phyloP scores from a whole-genome alignment of 2,329 filamentous ascomycete genomes.

The Botryotinia convoluta region DNA sequence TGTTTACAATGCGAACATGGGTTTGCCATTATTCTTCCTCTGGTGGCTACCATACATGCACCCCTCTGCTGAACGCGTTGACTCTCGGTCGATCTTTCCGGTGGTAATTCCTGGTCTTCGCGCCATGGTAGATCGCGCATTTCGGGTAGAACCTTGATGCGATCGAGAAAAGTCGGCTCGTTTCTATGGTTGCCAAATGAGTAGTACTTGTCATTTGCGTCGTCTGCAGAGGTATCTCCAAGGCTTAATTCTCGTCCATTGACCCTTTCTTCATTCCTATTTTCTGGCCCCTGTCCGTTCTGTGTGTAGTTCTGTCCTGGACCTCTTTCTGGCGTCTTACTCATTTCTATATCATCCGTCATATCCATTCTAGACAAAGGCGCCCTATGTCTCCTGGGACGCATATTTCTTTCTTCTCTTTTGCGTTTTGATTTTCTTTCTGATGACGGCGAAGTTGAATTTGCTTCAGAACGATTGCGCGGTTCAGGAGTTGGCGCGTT shows the following conservation, averaged over 20 bases:
- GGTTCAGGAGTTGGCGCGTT: not conserved
- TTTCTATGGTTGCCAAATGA: conserved; percentile 6
- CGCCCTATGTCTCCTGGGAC: not conserved
- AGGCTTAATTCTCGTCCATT: conserved; percentile 9
- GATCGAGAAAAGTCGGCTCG: conserved; percentile 16
- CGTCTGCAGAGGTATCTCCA: not conserved
- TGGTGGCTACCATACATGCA: conserved; percentile 29
- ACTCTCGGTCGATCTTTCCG: conserved; percentile 30
- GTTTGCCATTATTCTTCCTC: conserved; percentile 24
- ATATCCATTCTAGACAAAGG: not conserved
- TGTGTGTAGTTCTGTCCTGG: not conserved
- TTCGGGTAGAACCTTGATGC: conserved; percentile 24
- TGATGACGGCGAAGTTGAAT: not conserved
- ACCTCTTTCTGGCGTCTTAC: not conserved
- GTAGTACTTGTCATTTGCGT: not conserved
- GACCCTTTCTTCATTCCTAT: not conserved
- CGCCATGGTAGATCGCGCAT: conserved; percentile 34
- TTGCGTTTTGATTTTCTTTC: conserved; percentile 7
- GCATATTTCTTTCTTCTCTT: conserved; percentile 4
- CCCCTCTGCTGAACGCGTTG: conserved; percentile 31
- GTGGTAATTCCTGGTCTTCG: conserved; percentile 29
- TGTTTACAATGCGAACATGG: conserved; percentile 31
- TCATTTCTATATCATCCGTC: not conserved
- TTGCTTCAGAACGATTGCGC: not conserved
- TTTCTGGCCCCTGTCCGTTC: not conserved